Conservation (phyloP, 345 rosid genomes). For the Microthlaspi erraticum region DNA sequence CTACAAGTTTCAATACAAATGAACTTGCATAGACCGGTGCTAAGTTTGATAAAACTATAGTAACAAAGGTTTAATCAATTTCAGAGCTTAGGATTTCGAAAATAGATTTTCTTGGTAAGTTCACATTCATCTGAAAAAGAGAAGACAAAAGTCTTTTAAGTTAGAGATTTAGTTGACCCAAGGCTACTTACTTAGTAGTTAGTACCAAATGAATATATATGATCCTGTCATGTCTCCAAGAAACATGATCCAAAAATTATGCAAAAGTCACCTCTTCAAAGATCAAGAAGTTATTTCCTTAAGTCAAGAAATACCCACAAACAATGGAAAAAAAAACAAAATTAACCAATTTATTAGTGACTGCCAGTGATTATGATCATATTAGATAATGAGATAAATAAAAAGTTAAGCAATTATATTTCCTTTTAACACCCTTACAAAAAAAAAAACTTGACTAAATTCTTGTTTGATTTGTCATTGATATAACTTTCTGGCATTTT, state of each 20-base stretch:
- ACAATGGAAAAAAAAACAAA: not conserved
- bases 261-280: slow-evolving; percentile 26
- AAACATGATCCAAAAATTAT: slow-evolving; percentile 43
- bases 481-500: not conserved
- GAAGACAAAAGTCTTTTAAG: slow-evolving; percentile 33
- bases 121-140: slow-evolving; percentile 11
- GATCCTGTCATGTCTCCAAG: slow-evolving; percentile 39
- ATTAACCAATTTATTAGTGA: slow-evolving; percentile 16
- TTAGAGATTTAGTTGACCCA: slow-evolving; percentile 36
- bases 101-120: slow-evolving; percentile 27
- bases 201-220: slow-evolving; percentile 30
- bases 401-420: not conserved
- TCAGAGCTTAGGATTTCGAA: slow-evolving; percentile 4
- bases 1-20: slow-evolving; percentile 18
- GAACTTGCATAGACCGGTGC: not conserved
- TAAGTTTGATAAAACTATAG: not conserved
- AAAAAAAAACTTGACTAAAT: not conserved
- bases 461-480: too few relatives aligned
- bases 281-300: not conserved
- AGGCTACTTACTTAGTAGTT: slow-evolving; percentile 21
- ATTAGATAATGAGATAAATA: not conserved
- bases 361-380: slow-evolving; percentile 2
- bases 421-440: not conserved
- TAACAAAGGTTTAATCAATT: slow-evolving; percentile 5
- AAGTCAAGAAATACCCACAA: slow-evolving; percentile 6